Evolutionary conservation across 352 stramenopile genomes (phyloP).

Genomic region (Pythium vanterpoolii): DNA sequence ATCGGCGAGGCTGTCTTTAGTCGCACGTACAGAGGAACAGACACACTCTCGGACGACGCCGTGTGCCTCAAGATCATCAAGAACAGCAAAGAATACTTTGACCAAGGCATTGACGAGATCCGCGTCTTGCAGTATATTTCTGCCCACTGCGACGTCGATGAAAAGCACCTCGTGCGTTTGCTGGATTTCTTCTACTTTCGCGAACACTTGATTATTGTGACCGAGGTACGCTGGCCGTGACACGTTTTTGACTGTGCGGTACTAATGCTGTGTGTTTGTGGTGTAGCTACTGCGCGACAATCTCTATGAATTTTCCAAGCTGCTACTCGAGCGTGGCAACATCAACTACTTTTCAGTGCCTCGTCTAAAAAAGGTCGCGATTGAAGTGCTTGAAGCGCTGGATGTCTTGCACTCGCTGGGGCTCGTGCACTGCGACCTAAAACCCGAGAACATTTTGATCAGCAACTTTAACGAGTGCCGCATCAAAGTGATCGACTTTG

Average conservation of each 20-base stretch:
- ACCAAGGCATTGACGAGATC: constrained; percentile 91
- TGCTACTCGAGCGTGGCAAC: constrained; percentile 63
- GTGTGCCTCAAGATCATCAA: constrained; percentile 99
- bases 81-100: constrained; percentile 99
- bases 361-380: constrained; percentile 92
- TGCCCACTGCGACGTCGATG: constrained; percentile 82
- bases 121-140: constrained; percentile 70
- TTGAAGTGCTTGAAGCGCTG: constrained; percentile 93
- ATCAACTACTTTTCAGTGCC: constrained; percentile 95
- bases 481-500: constrained; percentile 99
- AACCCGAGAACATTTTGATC: constrained; percentile 97
- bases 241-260: neutral
- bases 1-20: constrained; percentile 86
- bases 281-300: constrained; percentile 93
- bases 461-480: constrained; percentile 88
- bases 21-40: constrained; percentile 74
- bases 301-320: constrained; percentile 97
- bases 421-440: constrained; percentile 98
- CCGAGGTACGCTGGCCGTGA: constrained; percentile 73
- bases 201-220: constrained; percentile 96
- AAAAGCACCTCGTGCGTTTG: constrained; percentile 93
- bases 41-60: constrained; percentile 58
- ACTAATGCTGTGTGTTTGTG: neutral
- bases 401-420: constrained; percentile 85
- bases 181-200: constrained; percentile 95